A percentile compares a stretch with the other conserved stretches of the same genome.
phyloP scores from a whole-genome alignment of 495 filamentous ascomycete species.

The Hypoxylon cercidicola region DNA sequence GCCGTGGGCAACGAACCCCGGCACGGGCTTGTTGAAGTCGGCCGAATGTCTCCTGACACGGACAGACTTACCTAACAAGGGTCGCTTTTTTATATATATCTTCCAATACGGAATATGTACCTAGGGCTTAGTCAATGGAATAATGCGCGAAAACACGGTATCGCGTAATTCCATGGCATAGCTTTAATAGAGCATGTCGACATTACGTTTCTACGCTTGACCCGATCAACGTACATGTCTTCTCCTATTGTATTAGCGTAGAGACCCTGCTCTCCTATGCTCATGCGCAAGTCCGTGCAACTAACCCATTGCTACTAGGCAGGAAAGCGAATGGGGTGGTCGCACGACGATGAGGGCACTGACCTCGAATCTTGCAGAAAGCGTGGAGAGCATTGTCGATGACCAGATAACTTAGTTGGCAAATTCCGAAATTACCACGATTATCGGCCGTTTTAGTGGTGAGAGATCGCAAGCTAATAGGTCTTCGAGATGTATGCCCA shows the following conservation, averaged over 20 bases:
- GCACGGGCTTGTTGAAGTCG: neutral
- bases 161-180: conserved; percentile 18
- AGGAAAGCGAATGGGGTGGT: too few relatives aligned
- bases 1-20: conserved; percentile 9
- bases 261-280: conserved; percentile 14
- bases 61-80: too few relatives aligned
- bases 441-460: conserved; percentile 28
- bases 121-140: too few relatives aligned
- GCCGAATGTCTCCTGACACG: too few relatives aligned
- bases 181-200: conserved; percentile 9
- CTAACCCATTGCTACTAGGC: neutral
- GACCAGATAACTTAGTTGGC: conserved; percentile 23
- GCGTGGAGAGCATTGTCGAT: conserved; percentile 22
- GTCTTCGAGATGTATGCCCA: conserved; percentile 10
- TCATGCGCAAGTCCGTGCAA: conserved; percentile 24
- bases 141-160: conserved; percentile 10
- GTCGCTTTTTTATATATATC: too few relatives aligned
- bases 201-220: conserved; percentile 23
- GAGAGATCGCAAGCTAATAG: conserved; percentile 25
- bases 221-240: conserved; percentile 36
- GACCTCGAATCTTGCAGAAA: conserved; percentile 12
- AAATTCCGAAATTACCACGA: conserved; percentile 42
- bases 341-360: neutral
- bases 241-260: conserved; percentile 20
- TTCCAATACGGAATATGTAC: too few relatives aligned